Percentiles rank a stretch among this genome's conserved stretches.
These are phyloP conservation scores for Irpex rosettiformis DNA, from an alignment of 1,284 basidiomycete species.

Conservation along the genomic window DNA sequence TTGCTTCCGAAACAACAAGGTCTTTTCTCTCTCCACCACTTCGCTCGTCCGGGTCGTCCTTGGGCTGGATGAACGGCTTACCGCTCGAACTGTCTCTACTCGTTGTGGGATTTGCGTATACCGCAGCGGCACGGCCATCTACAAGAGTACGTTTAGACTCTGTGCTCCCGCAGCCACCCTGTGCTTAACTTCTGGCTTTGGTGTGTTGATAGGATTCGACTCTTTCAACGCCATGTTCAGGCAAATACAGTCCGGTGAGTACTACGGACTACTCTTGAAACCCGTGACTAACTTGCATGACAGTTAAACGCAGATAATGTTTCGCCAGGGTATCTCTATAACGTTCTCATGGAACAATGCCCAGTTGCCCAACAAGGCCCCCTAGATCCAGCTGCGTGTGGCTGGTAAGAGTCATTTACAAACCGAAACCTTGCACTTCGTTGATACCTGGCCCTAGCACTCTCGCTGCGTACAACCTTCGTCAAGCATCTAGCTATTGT, in stretches of 20 bases:
- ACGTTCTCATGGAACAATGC: background rate
- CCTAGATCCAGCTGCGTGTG: background rate
- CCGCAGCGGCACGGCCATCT: background rate
- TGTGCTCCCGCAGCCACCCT: background rate
- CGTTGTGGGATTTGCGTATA: background rate
- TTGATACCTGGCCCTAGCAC: background rate
- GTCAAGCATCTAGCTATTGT: background rate
- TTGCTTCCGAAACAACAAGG: background rate
- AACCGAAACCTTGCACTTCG: background rate
- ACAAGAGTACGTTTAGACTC: background rate
- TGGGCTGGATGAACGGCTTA: conserved; percentile 1
- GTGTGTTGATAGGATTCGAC: no score
- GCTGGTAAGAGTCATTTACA: background rate
- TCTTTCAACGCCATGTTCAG: background rate
- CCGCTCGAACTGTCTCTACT: background rate
- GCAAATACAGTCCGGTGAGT: background rate
- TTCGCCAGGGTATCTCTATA: background rate
- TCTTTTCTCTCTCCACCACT: background rate
- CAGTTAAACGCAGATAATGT: background rate
- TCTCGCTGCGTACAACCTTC: conserved; percentile 7
- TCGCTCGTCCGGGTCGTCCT: background rate
- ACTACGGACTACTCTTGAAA: background rate
- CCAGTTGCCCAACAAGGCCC: background rate
- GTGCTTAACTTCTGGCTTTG: background rate
- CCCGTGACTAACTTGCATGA: background rate